Base-by-base conservation (phyloP, 192 early-diverging fungal species). In the Phlyctochytrium planicorne region DNA sequence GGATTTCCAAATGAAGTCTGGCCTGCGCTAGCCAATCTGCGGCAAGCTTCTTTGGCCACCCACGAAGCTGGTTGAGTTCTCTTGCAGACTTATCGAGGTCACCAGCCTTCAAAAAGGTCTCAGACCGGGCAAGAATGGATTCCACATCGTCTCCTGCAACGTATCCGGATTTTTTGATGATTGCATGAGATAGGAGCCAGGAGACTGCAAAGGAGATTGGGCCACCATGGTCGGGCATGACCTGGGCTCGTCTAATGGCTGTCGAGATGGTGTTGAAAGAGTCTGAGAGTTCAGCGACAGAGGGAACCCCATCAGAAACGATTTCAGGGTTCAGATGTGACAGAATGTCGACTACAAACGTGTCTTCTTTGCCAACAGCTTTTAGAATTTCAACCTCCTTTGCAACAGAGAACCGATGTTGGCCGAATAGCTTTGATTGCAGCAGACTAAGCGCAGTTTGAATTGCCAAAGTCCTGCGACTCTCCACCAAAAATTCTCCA, bases 1-100 rank as follows among this genome's bases (percentile, higher is more conserved):
- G 87, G 30, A 96, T 80, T 75, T 94, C 92, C 66, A 98, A 83
- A 77, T 93, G 87, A 66, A 79, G 79, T 47, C 93, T 86, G 0
- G 94, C 92, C 31, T 84, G 79, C 30, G 76, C 73, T 30, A 98
- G 78, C 96, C 96, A 98, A 78, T 94, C 96, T 74, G 81, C 71
- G 20, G 93, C 90, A 55, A 98, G 76, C 68, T 77, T 80, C 75
- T 90, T 90, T 17, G 91, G 85, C 96, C 96, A 98, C 6, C 96
- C 94, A 50, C 75, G 86, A 53, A 98, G 78, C 76, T 95, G 94
- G 78, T 97, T 97, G 65, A 97, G 74, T 73, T 98, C 94, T 69
- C 96, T 84, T 16, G 91, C 77, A 12, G 94, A 94, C 62, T 78
- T 77, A 52, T 97, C 94, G 62, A 98, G 72, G 75, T 98, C 91